These are phyloP conservation scores for Davidsoniella neocaledoniae DNA, from an alignment of 2,329 filamentous ascomycete species.

Conservation along the genomic window DNA sequence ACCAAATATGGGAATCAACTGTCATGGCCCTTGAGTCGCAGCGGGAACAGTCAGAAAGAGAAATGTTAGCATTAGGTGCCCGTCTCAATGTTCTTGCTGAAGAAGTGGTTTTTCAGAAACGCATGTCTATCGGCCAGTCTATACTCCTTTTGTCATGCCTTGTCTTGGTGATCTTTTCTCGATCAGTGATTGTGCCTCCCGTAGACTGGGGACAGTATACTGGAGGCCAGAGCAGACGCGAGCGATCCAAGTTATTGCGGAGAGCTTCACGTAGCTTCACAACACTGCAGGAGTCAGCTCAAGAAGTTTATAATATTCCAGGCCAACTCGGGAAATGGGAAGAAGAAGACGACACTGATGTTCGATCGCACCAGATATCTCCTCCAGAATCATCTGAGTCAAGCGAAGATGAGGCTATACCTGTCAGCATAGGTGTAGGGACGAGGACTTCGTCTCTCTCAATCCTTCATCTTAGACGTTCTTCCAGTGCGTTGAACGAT, in stretches of 20 bases:
- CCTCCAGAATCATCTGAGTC: conserved; percentile 2
- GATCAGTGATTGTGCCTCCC: conserved; percentile 16
- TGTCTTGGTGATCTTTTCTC: conserved; percentile 67
- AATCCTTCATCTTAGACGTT: too few species aligned
- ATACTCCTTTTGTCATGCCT: conserved; percentile 75
- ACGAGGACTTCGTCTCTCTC: background rate
- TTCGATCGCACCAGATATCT: background rate
- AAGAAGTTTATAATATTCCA: background rate
- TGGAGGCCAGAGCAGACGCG: background rate
- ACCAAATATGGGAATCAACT: conserved; percentile 92
- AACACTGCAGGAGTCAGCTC: background rate
- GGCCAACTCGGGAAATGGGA: background rate
- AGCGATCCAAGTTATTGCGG: background rate
- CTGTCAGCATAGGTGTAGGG: too few species aligned
- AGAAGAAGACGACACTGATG: background rate
- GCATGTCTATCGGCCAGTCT: conserved; percentile 85
- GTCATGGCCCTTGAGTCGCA: conserved; percentile 82
- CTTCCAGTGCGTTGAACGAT: too few species aligned
- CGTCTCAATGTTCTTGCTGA: conserved; percentile 83
- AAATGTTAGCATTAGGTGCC: conserved; percentile 65
- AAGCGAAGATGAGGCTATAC: background rate
- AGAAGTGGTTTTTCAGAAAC: conserved; percentile 72
- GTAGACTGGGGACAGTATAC: conserved; percentile 4
- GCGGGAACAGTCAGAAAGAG: conserved; percentile 64
- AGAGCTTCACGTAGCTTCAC: background rate